Percentiles rank a stretch among this genome's conserved stretches.
Conservation (phyloP, 441 rosid genomes). For the Aquilaria agallochum region DNA sequence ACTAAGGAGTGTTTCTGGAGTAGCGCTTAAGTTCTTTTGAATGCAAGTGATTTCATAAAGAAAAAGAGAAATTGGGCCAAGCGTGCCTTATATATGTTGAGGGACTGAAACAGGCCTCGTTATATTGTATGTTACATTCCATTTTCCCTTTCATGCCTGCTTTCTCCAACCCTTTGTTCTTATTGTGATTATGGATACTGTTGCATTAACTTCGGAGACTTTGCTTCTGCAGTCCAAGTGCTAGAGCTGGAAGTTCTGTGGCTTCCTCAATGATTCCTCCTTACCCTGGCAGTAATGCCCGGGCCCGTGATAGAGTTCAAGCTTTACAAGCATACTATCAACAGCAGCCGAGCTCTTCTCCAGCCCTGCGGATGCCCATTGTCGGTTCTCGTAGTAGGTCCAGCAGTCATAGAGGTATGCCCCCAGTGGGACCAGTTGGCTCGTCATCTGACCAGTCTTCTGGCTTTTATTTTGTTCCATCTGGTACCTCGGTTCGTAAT, state of each 20-base stretch:
- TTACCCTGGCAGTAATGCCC: conserved; percentile 85
- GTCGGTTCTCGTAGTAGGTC: conserved; percentile 59
- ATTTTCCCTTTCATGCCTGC: background rate
- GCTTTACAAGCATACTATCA: conserved; percentile 96
- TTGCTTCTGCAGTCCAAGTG: conserved; percentile 42
- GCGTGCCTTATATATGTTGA: no score
- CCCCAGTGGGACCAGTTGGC: conserved; percentile 55
- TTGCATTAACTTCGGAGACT: background rate
- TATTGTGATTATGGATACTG: background rate
- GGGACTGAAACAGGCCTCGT: no score
- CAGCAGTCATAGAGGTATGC: conserved; percentile 46
- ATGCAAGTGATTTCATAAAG: no score
- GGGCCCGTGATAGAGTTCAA: conserved; percentile 79
- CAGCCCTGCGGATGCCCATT: conserved; percentile 43
- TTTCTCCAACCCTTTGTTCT: no score
- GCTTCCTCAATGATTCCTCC: conserved; percentile 67
- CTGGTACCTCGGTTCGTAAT: conserved; percentile 43
- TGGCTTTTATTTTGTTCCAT: conserved; percentile 66
- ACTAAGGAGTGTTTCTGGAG: no score
- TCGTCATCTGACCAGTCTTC: conserved; percentile 73
- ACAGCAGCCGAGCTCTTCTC: conserved; percentile 57
- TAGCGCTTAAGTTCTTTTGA: no score
- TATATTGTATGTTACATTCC: background rate
- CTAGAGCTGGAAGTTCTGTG: conserved; percentile 72
- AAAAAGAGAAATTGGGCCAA: no score